These are phyloP conservation scores for Spencermartinsiella europaea DNA, from an alignment of 805 yeast genomes.

Conservation along the genomic window DNA sequence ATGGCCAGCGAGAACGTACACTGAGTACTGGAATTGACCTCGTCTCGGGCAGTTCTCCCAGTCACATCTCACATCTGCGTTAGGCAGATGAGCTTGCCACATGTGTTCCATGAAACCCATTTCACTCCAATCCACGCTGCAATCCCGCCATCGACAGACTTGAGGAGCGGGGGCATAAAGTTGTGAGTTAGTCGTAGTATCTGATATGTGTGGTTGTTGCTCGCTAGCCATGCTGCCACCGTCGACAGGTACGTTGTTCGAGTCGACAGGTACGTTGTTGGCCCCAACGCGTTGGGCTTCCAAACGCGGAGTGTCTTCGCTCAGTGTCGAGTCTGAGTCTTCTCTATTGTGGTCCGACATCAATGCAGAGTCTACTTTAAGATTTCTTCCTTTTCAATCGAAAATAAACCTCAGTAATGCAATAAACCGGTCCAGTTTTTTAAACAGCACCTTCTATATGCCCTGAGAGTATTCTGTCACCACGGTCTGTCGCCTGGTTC, in stretches of 20 bases:
- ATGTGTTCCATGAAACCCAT: slow-evolving; percentile 40
- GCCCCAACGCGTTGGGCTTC: not conserved
- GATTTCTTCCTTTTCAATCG: too few relatives aligned
- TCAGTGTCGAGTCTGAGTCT: not conserved
- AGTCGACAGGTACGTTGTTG: not conserved
- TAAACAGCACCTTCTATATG: too few relatives aligned
- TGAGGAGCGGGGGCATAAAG: slow-evolving; percentile 21
- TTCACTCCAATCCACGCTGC: slow-evolving; percentile 29
- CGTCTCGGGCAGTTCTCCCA: slow-evolving; percentile 57
- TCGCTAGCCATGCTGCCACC: not conserved
- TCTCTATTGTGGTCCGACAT: not conserved
- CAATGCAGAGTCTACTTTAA: too few relatives aligned
- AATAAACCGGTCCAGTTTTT: too few relatives aligned
- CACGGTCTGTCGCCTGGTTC: too few relatives aligned
- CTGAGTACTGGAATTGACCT: slow-evolving; percentile 48
- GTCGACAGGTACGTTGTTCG: not conserved
- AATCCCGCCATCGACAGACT: slow-evolving; percentile 38
- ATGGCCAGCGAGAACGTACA: slow-evolving; percentile 58
- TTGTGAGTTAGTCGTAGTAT: slow-evolving; percentile 17
- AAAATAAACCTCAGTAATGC: too few relatives aligned
- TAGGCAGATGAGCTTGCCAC: slow-evolving; percentile 35
- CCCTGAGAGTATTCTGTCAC: too few relatives aligned
- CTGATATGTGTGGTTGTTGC: not conserved
- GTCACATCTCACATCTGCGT: slow-evolving; percentile 45
- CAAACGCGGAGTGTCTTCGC: not conserved